Evolutionary conservation across 2,329 filamentous ascomycete species (phyloP), one percentile per base, ranked within the genome.

Genomic region (Berkeleyomyces rouxiae): DNA sequence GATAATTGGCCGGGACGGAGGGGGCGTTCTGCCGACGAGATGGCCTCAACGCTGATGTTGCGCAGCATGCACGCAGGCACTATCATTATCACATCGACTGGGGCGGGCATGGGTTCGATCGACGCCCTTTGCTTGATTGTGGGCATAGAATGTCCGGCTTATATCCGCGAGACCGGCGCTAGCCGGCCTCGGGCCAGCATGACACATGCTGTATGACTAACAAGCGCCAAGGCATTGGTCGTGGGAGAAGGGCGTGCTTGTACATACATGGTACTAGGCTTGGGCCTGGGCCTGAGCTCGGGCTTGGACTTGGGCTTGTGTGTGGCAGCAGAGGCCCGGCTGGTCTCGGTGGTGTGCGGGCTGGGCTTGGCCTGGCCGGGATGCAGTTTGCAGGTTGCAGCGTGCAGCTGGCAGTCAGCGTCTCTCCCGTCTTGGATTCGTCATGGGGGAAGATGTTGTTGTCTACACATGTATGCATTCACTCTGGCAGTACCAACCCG

Each of bases 121-220:
- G 49, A 53, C 49, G 49, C 31, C 49, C 33, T 53, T 53, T 33
- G 37, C 49, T 53, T 53, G 49, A 53, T 13, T 37, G 23, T 23
- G 23, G 23, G 23, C 23, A 23, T 23, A 33, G 6, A 16, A 53
- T 53, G 31, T 53, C 49, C 49, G 49, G 10, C 3, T 53, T 53
- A 53, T 53, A 53, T 33, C 49, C 49, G 31, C 31, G 49, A 13
- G 9, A 7, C 7, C 46, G 16, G 31, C 31, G 49, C 49, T 46
- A 46, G 43, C 13, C 43, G 11, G 43, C 43, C 11, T 53, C 31
- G 31, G 37, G 31, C 4, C 36, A 11, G 33, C 31, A 36, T 53
- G 49, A 53, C 49, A 53, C 49, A 53, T 37, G 31, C 31, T 53
- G 49, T 53, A 53, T 53, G 49, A 53, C 49, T 53, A 53, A 53